A percentile compares a stretch with the other conserved stretches of the same genome.
Conservation (phyloP, 169 alveolate species). For the Plasmodium yoelii region DNA sequence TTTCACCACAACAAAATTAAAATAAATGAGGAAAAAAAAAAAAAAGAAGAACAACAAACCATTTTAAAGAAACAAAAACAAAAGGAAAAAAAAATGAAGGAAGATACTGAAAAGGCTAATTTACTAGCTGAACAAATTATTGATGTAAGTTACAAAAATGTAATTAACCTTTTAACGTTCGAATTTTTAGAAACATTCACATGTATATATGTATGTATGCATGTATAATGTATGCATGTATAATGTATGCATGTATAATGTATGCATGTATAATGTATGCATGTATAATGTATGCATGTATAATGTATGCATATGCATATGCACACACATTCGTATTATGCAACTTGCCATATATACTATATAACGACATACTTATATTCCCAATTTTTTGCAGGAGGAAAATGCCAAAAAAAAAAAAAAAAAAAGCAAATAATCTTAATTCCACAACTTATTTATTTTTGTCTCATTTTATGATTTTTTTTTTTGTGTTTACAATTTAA, state of each 20-base stretch:
- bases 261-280: too few species aligned
- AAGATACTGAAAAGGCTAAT: constrained; percentile 59
- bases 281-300: too few species aligned
- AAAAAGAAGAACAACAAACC: constrained; percentile 58
- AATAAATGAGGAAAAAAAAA: constrained; percentile 53
- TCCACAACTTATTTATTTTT: neutral
- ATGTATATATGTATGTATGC: neutral
- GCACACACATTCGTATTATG: neutral
- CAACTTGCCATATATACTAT: neutral
- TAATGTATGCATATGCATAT: too few species aligned
- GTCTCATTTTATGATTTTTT: constrained; percentile 16
- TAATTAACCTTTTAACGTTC: neutral
- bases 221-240: too few species aligned
- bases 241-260: too few species aligned
- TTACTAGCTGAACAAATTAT: constrained; percentile 50
- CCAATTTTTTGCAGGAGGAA: constrained; percentile 39
- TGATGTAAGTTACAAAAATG: constrained; percentile 35
- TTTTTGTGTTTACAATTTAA: constrained; percentile 41
- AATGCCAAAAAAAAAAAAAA: constrained; percentile 59
- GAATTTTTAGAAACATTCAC: neutral
- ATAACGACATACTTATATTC: neutral
- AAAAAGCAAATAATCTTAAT: constrained; percentile 29
- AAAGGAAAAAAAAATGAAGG: constrained; percentile 58
- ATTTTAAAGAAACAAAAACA: constrained; percentile 50
- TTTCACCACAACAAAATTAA: constrained; percentile 46